Evolutionary conservation across 495 filamentous ascomycete genomes (phyloP).

Genomic region (Glonium stellatum): DNA sequence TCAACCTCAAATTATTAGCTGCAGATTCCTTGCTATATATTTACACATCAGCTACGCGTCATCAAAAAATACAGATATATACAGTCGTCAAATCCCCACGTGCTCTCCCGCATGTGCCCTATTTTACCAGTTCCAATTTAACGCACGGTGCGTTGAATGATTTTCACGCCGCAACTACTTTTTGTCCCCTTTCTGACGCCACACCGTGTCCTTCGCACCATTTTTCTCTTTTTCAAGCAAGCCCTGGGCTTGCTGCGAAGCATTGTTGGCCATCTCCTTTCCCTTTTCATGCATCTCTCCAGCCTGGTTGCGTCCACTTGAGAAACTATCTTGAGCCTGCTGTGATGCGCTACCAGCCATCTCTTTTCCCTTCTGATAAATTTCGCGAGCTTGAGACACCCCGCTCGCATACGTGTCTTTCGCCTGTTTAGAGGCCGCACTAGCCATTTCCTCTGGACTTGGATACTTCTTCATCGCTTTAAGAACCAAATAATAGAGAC

Average conservation of each 20-base stretch:
- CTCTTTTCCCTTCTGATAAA: slow-evolving; percentile 2
- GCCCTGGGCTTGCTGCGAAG: slow-evolving; percentile 9
- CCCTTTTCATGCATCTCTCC: slow-evolving; percentile 11
- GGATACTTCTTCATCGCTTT: slow-evolving; percentile 31
- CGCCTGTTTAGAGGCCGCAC: slow-evolving; percentile 21
- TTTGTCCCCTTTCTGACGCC: neutral
- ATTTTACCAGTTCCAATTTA: too few species aligned
- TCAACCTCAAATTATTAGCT: too few species aligned
- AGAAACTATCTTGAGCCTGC: slow-evolving; percentile 2
- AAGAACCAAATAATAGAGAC: slow-evolving; percentile 51
- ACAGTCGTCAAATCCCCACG: too few species aligned
- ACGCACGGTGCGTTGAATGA: too few species aligned
- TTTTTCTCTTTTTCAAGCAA: neutral
- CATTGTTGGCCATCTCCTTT: slow-evolving; percentile 8
- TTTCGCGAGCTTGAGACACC: neutral
- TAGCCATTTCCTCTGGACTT: slow-evolving; percentile 29
- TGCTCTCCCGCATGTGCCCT: too few species aligned
- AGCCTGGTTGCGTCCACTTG: slow-evolving; percentile 6
- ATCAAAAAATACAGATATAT: too few species aligned
- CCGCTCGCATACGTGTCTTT: slow-evolving; percentile 9
- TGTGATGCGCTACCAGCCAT: slow-evolving; percentile 7
- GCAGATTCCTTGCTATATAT: too few species aligned
- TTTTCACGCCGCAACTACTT: neutral
- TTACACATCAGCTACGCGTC: too few species aligned
- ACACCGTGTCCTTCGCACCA: slow-evolving; percentile 4